phyloP scores from a whole-genome alignment of 441 rosid species.

The Bocquillonia castaneifolia region DNA sequence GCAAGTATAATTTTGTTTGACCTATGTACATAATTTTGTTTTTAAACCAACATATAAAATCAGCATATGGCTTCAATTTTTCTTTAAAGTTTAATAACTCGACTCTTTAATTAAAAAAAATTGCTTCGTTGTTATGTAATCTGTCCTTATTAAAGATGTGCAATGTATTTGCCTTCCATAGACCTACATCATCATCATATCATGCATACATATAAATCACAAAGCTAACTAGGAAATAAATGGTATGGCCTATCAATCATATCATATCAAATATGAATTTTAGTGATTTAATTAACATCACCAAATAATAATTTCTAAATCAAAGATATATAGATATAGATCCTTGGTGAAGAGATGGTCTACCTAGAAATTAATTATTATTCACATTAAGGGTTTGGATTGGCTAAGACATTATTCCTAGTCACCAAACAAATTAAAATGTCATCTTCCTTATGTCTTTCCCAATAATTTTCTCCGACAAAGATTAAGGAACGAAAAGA shows the following conservation, averaged over 20 bases:
- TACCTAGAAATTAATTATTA: conserved; percentile 16
- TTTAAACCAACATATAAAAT: no score
- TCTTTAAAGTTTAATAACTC: no score
- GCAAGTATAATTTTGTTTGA: no score
- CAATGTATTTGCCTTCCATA: conserved; percentile 1
- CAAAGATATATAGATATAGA: neutral
- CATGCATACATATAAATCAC: neutral
- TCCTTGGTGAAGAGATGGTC: neutral
- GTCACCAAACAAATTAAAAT: conserved; percentile 6
- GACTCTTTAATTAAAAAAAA: no score
- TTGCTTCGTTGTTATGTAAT: no score
- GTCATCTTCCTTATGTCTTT: conserved; percentile 13
- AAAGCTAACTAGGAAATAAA: no score
- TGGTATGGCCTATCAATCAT: no score
- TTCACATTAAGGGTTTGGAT: conserved; percentile 6
- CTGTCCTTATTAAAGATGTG: neutral
- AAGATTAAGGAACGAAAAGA: neutral
- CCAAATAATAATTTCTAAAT: no score
- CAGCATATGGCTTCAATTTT: no score
- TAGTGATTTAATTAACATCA: no score
- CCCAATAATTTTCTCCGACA: conserved; percentile 11
- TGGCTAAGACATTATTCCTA: conserved; percentile 3
- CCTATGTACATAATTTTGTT: no score
- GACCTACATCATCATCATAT: neutral
- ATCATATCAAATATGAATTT: no score